Conservation (phyloP, 2,329 filamentous ascomycete species). For the Penicillium fuscoglaucum region DNA sequence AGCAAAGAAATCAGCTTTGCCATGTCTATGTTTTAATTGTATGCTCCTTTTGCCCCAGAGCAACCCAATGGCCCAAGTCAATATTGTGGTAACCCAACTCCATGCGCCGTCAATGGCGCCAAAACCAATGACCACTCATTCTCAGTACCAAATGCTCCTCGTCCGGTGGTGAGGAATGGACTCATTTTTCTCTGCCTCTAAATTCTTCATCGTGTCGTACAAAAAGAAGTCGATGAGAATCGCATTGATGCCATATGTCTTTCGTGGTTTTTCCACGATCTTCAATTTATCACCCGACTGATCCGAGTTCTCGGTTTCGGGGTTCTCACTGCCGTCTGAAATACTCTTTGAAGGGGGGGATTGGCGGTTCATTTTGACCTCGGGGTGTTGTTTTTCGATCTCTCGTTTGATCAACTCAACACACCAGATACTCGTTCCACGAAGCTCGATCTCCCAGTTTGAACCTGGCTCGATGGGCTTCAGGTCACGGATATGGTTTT, state of each 20-base stretch:
- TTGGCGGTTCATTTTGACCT: constrained; percentile 48
- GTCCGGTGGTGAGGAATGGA: constrained; percentile 81
- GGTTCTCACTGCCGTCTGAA: neutral
- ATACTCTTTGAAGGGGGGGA: neutral
- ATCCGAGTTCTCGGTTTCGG: constrained; percentile 11
- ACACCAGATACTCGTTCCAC: constrained; percentile 94
- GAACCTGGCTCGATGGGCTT: constrained; percentile 69
- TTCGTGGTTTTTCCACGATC: constrained; percentile 19
- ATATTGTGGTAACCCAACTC: neutral
- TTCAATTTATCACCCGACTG: constrained; percentile 15
- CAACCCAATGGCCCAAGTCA: neutral
- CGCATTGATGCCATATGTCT: constrained; percentile 64
- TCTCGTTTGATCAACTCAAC: constrained; percentile 84
- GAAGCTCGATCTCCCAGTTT: constrained; percentile 80
- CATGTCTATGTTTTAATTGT: constrained; percentile 3
- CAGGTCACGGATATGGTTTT: constrained; percentile 65
- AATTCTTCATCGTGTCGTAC: constrained; percentile 89
- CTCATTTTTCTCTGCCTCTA: constrained; percentile 62
- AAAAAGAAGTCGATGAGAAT: constrained; percentile 96
- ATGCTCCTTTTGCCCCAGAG: neutral
- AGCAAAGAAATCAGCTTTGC: neutral
- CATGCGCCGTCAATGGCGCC: constrained; percentile 3
- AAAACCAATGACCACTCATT: neutral
- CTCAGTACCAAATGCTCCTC: constrained; percentile 88
- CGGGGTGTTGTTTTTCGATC: constrained; percentile 72